Evolutionary conservation across 495 filamentous ascomycete genomes (phyloP).

Genomic region (Trichoderma orchidacearum): DNA sequence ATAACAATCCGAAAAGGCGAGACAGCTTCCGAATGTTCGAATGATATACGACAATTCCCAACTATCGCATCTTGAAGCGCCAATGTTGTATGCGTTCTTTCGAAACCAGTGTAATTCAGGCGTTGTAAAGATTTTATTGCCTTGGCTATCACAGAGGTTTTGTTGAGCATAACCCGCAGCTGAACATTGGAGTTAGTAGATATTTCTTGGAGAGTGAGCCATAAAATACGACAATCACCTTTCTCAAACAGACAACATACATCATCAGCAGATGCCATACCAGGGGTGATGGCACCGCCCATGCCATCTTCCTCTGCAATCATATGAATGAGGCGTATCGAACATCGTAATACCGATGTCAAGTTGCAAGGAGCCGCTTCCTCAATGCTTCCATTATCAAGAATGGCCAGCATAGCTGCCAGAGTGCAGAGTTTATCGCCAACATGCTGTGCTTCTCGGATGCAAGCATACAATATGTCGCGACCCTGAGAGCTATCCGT

Average conservation of each 20-base stretch:
- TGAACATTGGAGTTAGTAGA: constrained; percentile 11
- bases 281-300: not conserved
- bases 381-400: constrained; percentile 13
- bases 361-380: constrained; percentile 37
- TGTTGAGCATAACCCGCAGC: constrained; percentile 33
- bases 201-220: not conserved
- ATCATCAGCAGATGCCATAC: not conserved
- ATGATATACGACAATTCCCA: constrained; percentile 39
- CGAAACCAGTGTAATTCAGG: constrained; percentile 72
- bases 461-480: constrained; percentile 60
- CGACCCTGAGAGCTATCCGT: constrained; percentile 10
- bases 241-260: constrained; percentile 50
- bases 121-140: constrained; percentile 33
- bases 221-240: constrained; percentile 25
- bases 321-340: constrained; percentile 43
- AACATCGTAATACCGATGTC: constrained; percentile 52
- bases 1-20: constrained; percentile 47
- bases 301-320: constrained; percentile 28
- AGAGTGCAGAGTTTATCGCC: constrained; percentile 46
- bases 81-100: constrained; percentile 62
- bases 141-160: constrained; percentile 14
- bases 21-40: constrained; percentile 44
- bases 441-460: constrained; percentile 54
- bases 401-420: constrained; percentile 42
- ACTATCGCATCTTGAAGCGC: constrained; percentile 36